These are phyloP conservation scores for Isoetes taiwanensis DNA, from an alignment of 75 land plant genomes.

Conservation along the genomic window DNA sequence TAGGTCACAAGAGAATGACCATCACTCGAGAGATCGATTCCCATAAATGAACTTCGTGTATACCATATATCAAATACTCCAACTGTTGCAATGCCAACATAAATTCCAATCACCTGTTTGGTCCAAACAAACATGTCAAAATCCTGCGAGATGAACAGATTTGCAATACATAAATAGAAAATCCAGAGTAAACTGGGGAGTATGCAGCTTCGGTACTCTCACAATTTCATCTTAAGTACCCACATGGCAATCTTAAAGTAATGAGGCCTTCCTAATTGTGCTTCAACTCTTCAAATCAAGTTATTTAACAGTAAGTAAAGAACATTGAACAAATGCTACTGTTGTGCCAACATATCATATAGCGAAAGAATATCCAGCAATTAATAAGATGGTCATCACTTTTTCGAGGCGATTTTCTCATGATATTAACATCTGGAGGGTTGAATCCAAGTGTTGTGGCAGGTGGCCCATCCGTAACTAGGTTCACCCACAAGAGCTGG, in stretches of 20 bases:
- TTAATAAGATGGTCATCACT: too few species aligned
- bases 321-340: too few species aligned
- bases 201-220: too few species aligned
- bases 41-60: not conserved
- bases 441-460: slow-evolving; percentile 3
- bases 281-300: too few species aligned
- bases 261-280: not conserved
- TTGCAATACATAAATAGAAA: too few species aligned
- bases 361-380: too few species aligned
- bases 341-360: too few species aligned
- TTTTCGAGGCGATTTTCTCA: slow-evolving; percentile 3
- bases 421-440: not conserved
- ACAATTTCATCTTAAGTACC: too few species aligned
- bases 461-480: slow-evolving; percentile 3
- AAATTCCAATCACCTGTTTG: not conserved
- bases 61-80: slow-evolving; percentile 1
- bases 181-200: too few species aligned
- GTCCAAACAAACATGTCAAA: not conserved
- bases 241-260: too few species aligned
- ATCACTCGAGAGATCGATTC: slow-evolving; percentile 1
- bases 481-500: slow-evolving; percentile 5
- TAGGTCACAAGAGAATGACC: not conserved
- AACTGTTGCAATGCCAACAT: not conserved
- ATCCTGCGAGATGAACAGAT: too few species aligned
- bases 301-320: too few species aligned